Evolutionary conservation across 306 rosid species (phyloP), one percentile per base, ranked within the genome.

Genomic region (Cicer judaicum): DNA sequence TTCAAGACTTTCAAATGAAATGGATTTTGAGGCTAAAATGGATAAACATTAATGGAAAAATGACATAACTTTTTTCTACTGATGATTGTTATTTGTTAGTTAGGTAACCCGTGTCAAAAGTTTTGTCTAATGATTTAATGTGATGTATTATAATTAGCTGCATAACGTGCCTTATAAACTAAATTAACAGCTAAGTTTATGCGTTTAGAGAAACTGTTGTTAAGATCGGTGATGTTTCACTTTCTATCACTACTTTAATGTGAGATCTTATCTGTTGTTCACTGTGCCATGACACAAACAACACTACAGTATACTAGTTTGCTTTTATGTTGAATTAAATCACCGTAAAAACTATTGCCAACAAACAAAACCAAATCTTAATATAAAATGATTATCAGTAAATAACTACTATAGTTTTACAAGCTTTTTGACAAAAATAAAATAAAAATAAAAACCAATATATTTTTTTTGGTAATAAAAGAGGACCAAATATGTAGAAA

Each of bases 111-210:
- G 2, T 60, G 42, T 56, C 34, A 14, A 19, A 56, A 29, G 64
- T 59, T 59, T 59, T 59, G 64, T 41, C 18, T 34, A 59, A 24
- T 34, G 42, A 16, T 60, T 59, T 29, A 60, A 34, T 62, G 68
- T 62, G 47, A 62, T 62, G 46, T 62, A 62, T 57, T 36, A 40
- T 40, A 42, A 0, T 41, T 59, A 59, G 29, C n/a, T 43, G 41
- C 43, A 38, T 79, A 47, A 50, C 81, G 56, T 81, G 75, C 59
- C 75, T 72, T 81, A 2, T 64, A 64, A 72, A 64, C 60, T 24
- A 81, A 48, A 65, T 38, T 42, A 69, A 34, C 14, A 8, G 10
- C 16, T 21, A 24, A 29, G 10, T 40, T 9, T 11, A 0, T 5
- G 68, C 21, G 36, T 36, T 16, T 9, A 55, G 24, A 56, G 21